A percentile compares a stretch with the other conserved stretches of the same genome.
Conservation (phyloP, 805 yeast genomes). For the Yamadazyma nakazawae region DNA sequence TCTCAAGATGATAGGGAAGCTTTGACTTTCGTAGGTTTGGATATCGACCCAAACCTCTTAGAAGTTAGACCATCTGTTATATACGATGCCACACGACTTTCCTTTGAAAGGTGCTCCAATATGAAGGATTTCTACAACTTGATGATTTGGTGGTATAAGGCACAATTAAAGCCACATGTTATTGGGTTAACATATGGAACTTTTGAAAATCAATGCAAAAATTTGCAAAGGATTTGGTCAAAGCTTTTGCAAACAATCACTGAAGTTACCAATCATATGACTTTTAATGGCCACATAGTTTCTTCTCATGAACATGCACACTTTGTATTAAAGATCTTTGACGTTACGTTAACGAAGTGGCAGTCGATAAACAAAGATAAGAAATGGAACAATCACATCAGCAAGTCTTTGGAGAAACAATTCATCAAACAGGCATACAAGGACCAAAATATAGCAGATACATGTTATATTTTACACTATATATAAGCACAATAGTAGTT, state of each 20-base stretch:
- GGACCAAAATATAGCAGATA: slow-evolving; percentile 1
- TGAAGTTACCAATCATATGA: neutral
- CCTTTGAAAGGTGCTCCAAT: slow-evolving; percentile 6
- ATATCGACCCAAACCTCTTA: slow-evolving; percentile 3
- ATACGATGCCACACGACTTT: slow-evolving; percentile 8
- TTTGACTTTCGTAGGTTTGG: slow-evolving; percentile 16
- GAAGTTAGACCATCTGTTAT: neutral
- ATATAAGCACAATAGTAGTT: neutral
- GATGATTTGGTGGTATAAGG: slow-evolving; percentile 21
- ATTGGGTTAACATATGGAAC: slow-evolving; percentile 15
- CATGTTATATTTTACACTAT: slow-evolving; percentile 7
- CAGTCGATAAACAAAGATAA: neutral
- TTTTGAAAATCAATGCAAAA: slow-evolving; percentile 12
- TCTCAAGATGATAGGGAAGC: neutral
- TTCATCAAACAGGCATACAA: neutral
- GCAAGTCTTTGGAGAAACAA: neutral
- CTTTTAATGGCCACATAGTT: slow-evolving; percentile 1
- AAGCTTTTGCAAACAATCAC: neutral
- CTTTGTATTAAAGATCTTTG: slow-evolving; percentile 6
- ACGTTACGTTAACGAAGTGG: slow-evolving; percentile 10
- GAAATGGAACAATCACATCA: slow-evolving; percentile 5
- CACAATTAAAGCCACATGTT: slow-evolving; percentile 17
- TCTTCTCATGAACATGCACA: slow-evolving; percentile 3
- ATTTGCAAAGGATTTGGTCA: slow-evolving; percentile 13
- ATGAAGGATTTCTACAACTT: slow-evolving; percentile 15